Conservation (phyloP, 345 rosid genomes). For the Carallia pectinifolia region DNA sequence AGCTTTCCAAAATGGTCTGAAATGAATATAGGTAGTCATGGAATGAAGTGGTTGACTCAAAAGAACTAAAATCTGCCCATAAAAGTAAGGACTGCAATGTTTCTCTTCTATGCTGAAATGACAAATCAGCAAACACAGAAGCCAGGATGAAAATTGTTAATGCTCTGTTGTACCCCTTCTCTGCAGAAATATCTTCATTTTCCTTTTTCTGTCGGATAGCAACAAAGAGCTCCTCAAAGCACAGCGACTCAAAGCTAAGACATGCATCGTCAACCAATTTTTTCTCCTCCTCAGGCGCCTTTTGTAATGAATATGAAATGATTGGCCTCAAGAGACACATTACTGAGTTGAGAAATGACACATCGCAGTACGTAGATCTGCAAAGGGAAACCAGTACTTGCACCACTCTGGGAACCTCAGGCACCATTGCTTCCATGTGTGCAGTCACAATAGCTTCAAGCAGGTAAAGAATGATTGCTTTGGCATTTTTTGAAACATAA, state of each 20-base stretch:
- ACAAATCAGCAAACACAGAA: conserved; percentile 59
- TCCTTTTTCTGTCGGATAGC: conserved; percentile 42
- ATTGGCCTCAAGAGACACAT: conserved; percentile 63
- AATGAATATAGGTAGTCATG: conserved; percentile 74
- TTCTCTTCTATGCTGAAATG: conserved; percentile 47
- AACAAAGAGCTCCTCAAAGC: conserved; percentile 66
- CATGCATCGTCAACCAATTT: conserved; percentile 46
- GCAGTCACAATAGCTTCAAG: conserved; percentile 66
- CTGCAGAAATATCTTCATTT: conserved; percentile 35
- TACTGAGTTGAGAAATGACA: conserved; percentile 59
- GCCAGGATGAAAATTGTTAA: conserved; percentile 57
- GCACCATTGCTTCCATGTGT: conserved; percentile 83
- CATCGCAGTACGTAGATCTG: conserved; percentile 58
- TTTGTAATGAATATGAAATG: conserved; percentile 59
- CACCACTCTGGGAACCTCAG: conserved; percentile 75
- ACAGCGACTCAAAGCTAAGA: conserved; percentile 67
- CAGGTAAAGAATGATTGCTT: conserved; percentile 65
- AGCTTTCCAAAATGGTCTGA: conserved; percentile 52
- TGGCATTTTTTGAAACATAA: conserved; percentile 64
- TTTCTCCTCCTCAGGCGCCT: conserved; percentile 54
- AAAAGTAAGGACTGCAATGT: conserved; percentile 51
- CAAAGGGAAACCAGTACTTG: conserved; percentile 67
- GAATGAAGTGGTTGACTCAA: conserved; percentile 58
- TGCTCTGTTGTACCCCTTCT: conserved; percentile 42
- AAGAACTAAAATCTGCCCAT: conserved; percentile 60